Conservation (phyloP, 129 eudicot genomes). For the Chrysanthemum seticuspe region DNA sequence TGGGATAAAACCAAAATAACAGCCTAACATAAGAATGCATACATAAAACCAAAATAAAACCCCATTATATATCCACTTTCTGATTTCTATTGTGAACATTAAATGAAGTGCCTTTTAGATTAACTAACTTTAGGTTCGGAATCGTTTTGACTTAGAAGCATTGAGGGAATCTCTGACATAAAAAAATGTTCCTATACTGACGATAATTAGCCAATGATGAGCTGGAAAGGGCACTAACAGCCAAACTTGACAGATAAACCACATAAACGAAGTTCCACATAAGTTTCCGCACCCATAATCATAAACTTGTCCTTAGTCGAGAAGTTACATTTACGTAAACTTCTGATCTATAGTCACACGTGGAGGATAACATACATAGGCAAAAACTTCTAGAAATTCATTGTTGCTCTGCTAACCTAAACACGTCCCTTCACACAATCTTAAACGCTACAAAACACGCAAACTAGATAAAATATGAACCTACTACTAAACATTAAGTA, state of each 20-base stretch:
- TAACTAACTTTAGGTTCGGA: background rate
- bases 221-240: slow-evolving; percentile 5
- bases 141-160: background rate
- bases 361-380: no score
- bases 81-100: slow-evolving; percentile 2
- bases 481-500: no score
- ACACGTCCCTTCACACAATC: no score
- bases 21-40: no score
- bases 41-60: background rate
- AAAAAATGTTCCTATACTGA: slow-evolving; percentile 1
- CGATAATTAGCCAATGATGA: slow-evolving; percentile 12
- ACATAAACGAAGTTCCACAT: background rate
- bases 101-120: slow-evolving; percentile 5
- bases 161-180: background rate
- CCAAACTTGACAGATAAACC: slow-evolving; percentile 15
- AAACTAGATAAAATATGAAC: no score
- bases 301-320: no score
- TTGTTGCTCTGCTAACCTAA: no score
- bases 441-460: no score
- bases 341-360: no score
- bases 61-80: background rate
- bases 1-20: background rate
- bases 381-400: no score
- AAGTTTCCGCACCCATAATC: no score
- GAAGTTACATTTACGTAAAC: no score